Evolutionary conservation across 768 basidiomycete species (phyloP).

Genomic region (Naganishia randhawae): DNA sequence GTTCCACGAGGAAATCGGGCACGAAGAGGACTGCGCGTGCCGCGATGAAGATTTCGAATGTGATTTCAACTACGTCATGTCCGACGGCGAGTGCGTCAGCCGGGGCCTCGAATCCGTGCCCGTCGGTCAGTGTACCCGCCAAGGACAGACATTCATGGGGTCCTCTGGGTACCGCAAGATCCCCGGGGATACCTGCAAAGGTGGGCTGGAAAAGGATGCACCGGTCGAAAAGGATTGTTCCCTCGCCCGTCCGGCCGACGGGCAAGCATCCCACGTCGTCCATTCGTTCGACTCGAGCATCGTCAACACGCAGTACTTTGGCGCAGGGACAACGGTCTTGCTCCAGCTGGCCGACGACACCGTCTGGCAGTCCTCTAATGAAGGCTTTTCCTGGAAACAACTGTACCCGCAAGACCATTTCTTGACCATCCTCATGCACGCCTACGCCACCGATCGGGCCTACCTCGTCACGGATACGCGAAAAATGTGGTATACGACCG

Average conservation of each 20-base stretch:
- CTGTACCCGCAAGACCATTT: constrained; percentile 63
- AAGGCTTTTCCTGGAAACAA: constrained; percentile 85
- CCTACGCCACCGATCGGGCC: constrained; percentile 71
- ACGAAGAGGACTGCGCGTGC: constrained; percentile 79
- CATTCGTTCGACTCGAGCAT: constrained; percentile 53
- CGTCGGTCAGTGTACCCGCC: constrained; percentile 58
- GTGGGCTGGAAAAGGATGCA: constrained; percentile 63
- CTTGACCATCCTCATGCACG: constrained; percentile 82
- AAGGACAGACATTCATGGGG: constrained; percentile 67
- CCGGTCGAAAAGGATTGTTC: constrained; percentile 71
- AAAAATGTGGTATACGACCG: constrained; percentile 73
- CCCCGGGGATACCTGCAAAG: constrained; percentile 84
- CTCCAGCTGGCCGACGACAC: constrained; percentile 70
- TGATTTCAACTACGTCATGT: constrained; percentile 82
- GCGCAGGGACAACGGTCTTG: constrained; percentile 73
- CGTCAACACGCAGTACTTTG: constrained; percentile 78
- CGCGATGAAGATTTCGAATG: constrained; percentile 89
- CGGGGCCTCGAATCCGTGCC: constrained; percentile 85
- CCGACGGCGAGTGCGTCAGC: constrained; percentile 70
- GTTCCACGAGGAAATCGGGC: constrained; percentile 76
- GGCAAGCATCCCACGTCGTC: constrained; percentile 69
- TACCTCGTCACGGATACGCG: constrained; percentile 74
- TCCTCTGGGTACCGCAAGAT: constrained; percentile 90
- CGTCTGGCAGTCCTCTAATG: constrained; percentile 92
- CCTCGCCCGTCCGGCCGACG: constrained; percentile 73